These are phyloP conservation scores for Wickerhamiella sergipiensis DNA, from an alignment of 805 yeast genomes.

Conservation along the genomic window DNA sequence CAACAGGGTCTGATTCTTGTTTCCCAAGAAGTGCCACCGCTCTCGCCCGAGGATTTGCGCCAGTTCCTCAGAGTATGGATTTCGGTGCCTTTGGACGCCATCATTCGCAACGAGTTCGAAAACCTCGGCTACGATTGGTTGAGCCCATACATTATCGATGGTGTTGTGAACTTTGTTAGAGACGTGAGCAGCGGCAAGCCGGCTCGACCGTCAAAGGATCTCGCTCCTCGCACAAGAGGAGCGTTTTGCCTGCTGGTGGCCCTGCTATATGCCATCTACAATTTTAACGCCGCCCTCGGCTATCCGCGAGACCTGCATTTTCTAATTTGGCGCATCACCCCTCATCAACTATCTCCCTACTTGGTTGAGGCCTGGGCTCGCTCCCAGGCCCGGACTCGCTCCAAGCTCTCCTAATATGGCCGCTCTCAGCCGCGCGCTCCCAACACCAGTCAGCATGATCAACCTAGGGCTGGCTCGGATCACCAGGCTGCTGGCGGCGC, in stretches of 20 bases:
- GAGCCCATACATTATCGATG: background rate
- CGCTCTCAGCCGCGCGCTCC: too few species aligned
- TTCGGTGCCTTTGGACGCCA: background rate
- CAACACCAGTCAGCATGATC: constrained; percentile 24
- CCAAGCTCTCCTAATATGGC: background rate
- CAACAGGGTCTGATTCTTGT: background rate
- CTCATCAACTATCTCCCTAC: background rate
- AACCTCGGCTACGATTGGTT: background rate
- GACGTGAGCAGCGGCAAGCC: background rate
- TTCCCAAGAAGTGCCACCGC: background rate
- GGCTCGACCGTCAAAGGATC: background rate
- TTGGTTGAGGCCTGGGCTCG: background rate
- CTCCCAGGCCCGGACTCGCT: background rate
- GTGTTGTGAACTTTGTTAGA: background rate
- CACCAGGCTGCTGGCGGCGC: constrained; percentile 28
- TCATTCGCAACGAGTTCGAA: background rate
- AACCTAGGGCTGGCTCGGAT: constrained; percentile 48
- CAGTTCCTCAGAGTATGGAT: background rate
- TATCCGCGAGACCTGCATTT: background rate
- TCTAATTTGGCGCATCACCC: background rate
- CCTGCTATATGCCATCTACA: background rate
- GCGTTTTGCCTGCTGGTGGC: background rate
- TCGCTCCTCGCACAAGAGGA: background rate
- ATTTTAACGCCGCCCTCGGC: background rate
- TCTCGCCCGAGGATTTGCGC: background rate